Conservation (phyloP, 495 filamentous ascomycete species). For the Talaromyces wortmannii region DNA sequence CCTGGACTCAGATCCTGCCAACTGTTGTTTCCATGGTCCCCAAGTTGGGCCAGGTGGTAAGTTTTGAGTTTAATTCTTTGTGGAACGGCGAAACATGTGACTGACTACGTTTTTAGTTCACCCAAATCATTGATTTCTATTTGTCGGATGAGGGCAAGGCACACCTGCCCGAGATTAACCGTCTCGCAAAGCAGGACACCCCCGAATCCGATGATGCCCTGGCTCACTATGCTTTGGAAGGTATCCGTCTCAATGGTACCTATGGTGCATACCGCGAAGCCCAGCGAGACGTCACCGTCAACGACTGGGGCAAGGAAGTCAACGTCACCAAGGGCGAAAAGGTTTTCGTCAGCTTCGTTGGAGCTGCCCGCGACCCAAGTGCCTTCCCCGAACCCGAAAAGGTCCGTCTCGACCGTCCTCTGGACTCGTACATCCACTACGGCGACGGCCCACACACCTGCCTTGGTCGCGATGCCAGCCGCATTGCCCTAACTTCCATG, state of each 20-base stretch:
- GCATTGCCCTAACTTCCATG: conserved; percentile 61
- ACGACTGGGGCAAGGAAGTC: conserved; percentile 45
- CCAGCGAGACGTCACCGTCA: conserved; percentile 31
- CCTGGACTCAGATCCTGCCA: conserved; percentile 65
- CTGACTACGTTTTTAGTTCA: conserved; percentile 35
- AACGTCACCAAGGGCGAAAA: conserved; percentile 44
- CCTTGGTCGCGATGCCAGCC: conserved; percentile 54
- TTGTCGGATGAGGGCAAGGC: conserved; percentile 46
- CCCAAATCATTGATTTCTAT: conserved; percentile 77
- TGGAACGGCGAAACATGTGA: background rate
- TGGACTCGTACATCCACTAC: conserved; percentile 64
- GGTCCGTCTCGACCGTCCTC: conserved; percentile 59
- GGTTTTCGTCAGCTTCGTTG: conserved; percentile 43
- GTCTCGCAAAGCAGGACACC: conserved; percentile 40
- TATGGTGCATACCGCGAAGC: conserved; percentile 51
- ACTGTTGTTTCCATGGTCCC: conserved; percentile 55
- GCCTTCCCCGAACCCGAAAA: conserved; percentile 63
- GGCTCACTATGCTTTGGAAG: conserved; percentile 43
- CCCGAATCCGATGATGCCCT: conserved; percentile 42
- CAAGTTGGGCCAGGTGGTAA: conserved; percentile 59
- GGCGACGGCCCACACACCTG: conserved; percentile 54
- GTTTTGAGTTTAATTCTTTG: background rate
- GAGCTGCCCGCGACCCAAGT: conserved; percentile 50
- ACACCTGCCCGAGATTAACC: conserved; percentile 53
- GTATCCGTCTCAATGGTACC: conserved; percentile 54